phyloP scores from a whole-genome alignment of 768 basidiomycete species.

The Termitomyces sp. region DNA sequence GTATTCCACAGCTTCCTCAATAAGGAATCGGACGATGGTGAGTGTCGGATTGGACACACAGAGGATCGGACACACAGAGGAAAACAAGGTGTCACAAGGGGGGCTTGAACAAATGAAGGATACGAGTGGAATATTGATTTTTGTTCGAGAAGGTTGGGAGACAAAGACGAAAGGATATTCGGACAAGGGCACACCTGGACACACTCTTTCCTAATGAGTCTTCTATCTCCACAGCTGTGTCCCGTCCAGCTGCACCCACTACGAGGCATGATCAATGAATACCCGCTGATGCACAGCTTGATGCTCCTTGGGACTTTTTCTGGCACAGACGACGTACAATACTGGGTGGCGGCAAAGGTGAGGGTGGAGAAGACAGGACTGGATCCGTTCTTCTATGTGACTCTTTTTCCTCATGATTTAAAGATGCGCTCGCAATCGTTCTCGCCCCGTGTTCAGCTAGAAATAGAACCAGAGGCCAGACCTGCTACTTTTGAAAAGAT shows the following conservation, averaged over 20 bases:
- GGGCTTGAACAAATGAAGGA: too few relatives aligned
- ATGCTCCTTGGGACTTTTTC: constrained; percentile 66
- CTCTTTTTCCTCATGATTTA: background rate
- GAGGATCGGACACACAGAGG: too few relatives aligned
- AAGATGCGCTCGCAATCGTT: background rate
- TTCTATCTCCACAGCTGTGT: constrained; percentile 15
- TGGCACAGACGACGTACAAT: constrained; percentile 10
- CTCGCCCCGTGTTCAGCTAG: constrained; percentile 17
- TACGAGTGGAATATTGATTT: too few relatives aligned
- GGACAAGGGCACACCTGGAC: too few relatives aligned
- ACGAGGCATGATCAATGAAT: constrained; percentile 54
- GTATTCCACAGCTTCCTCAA: too few relatives aligned
- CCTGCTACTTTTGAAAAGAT: constrained; percentile 59
- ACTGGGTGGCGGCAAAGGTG: constrained; percentile 52
- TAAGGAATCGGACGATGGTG: too few relatives aligned
- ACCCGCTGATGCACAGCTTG: constrained; percentile 54
- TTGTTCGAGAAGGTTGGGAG: too few relatives aligned
- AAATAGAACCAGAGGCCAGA: constrained; percentile 58
- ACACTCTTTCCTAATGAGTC: too few relatives aligned
- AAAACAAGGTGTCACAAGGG: too few relatives aligned
- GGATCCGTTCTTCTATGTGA: constrained; percentile 17
- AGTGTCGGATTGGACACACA: too few relatives aligned
- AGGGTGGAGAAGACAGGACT: constrained; percentile 75
- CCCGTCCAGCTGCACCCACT: constrained; percentile 26
- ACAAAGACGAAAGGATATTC: too few relatives aligned